A percentile compares a stretch with the other conserved stretches of the same genome.
Evolutionary conservation across 805 yeast genomes (phyloP).

Genomic region (Candida chilensis): DNA sequence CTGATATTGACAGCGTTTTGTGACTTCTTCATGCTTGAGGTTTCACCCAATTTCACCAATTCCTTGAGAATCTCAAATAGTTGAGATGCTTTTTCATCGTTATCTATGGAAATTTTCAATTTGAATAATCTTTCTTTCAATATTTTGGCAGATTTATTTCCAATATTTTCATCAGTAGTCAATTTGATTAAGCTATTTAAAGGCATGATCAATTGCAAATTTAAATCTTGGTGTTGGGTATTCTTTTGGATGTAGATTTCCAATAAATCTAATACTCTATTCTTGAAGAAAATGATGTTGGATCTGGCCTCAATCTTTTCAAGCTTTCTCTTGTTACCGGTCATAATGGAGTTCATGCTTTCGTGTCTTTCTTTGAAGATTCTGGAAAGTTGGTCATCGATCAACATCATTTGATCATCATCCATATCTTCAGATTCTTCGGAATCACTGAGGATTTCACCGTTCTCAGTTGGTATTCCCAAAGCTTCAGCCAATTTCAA

Average conservation of each 20-base stretch:
- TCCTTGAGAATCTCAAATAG: no score
- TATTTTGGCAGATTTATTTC: slow-evolving; percentile 67
- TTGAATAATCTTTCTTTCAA: slow-evolving; percentile 54
- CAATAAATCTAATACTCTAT: slow-evolving; percentile 67
- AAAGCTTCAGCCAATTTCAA: slow-evolving; percentile 62
- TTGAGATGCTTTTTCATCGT: slow-evolving; percentile 6
- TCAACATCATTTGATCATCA: slow-evolving; percentile 93
- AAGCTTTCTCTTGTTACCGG: slow-evolving; percentile 59
- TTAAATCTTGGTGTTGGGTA: slow-evolving; percentile 25
- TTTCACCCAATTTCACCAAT: not conserved
- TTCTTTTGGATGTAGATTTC: slow-evolving; percentile 48
- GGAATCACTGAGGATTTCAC: slow-evolving; percentile 33
- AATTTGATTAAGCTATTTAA: slow-evolving; percentile 50
- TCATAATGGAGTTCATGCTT: slow-evolving; percentile 38
- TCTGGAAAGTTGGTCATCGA: slow-evolving; percentile 74
- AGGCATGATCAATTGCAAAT: slow-evolving; percentile 40
- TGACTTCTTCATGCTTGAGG: no score
- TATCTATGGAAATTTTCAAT: slow-evolving; percentile 16
- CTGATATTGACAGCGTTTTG: no score
- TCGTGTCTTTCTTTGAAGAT: slow-evolving; percentile 80
- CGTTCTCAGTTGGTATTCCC: slow-evolving; percentile 42
- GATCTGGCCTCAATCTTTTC: slow-evolving; percentile 77
- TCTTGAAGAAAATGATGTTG: slow-evolving; percentile 71
- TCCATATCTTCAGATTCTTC: slow-evolving; percentile 71
- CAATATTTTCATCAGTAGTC: slow-evolving; percentile 63